Evolutionary conservation across 2,329 filamentous ascomycete species (phyloP), one percentile per base, ranked within the genome.

Genomic region (Cladophialophora psammophila): DNA sequence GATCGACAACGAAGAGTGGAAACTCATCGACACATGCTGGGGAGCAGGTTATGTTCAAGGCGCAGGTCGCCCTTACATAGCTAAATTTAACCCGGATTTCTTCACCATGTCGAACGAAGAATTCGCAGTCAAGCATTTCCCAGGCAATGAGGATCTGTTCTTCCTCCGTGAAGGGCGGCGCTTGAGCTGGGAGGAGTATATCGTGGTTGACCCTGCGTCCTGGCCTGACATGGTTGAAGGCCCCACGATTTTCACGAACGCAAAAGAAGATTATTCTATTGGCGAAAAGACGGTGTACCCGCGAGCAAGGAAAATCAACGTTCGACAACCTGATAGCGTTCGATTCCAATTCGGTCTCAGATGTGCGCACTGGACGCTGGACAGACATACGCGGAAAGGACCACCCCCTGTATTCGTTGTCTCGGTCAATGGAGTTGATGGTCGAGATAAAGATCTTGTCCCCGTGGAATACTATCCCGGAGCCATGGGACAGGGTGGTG

Each of bases 21-120:
- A 97, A 79, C 85, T 98, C 1, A 81, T 98, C 57, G 95, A 99
- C 75, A 80, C 91, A 0, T 98, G 94, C 76, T 99, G 95, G 95
- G 95, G 95, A 45, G 92, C 94, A 0, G 94, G 94, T 1, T 83
- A 87, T 69, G 79, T 96, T 8, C 79, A 83, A 52, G 82, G 81
- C 1, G 67, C 77, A 75, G 83, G 82, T 15, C 79, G 85, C 64
- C 78, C 82, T 1, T 97, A 93, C 79, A 85, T 85, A 52, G 86
- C 90, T 72, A 76, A 82, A 2, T 96, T 97, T 77, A 85, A 82
- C 0, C 87, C 93, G 0, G 78, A 83, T 4, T 77, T 81, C 69
- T 90, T 90, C 75, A 85, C 82, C 32, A 84, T 85, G 77, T 78
- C 82, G 5, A 97, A 97, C 75, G 90, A 94, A 62, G 86, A 91